Evolutionary conservation across 208 protist genomes (phyloP).

Genomic region (Trypanosoma theileri): DNA sequence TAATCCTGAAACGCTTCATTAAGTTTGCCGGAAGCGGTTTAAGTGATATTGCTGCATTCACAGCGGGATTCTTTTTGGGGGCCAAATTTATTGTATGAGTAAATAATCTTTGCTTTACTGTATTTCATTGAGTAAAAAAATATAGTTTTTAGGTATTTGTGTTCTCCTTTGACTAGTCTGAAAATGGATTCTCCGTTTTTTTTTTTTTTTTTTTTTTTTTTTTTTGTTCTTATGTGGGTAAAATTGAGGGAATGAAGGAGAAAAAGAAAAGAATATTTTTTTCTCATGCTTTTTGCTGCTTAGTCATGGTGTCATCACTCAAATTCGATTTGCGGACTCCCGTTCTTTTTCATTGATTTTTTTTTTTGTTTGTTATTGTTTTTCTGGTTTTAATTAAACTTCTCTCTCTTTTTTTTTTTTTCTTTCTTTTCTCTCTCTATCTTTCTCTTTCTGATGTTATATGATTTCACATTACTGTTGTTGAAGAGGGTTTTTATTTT

Average conservation of each 20-base stretch:
- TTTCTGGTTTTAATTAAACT: not conserved
- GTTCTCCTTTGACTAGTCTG: conserved; percentile 4
- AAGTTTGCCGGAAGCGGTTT: conserved; percentile 40
- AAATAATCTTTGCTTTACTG: conserved; percentile 6
- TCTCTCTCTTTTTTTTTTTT: not conserved
- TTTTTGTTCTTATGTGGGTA: not conserved
- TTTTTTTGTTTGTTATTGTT: not conserved
- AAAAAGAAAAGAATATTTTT: conserved; percentile 4
- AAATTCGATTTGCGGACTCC: no score
- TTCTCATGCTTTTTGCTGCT: not conserved
- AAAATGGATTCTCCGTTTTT: no score
- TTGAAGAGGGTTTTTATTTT: no score
- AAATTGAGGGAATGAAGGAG: not conserved
- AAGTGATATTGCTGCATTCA: conserved; percentile 54
- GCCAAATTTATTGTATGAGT: conserved; percentile 49
- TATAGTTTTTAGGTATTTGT: conserved; percentile 10
- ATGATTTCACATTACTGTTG: not conserved
- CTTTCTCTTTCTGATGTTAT: not conserved
- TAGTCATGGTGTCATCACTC: no score
- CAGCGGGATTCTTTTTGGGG: conserved; percentile 51
- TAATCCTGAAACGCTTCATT: conserved; percentile 45
- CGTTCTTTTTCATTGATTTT: not conserved
- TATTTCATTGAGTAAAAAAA: not conserved
- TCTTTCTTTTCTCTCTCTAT: not conserved
- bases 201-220: not conserved